phyloP scores from a whole-genome alignment of 164 flowering plant species.

The Cinnamomum micranthum region DNA sequence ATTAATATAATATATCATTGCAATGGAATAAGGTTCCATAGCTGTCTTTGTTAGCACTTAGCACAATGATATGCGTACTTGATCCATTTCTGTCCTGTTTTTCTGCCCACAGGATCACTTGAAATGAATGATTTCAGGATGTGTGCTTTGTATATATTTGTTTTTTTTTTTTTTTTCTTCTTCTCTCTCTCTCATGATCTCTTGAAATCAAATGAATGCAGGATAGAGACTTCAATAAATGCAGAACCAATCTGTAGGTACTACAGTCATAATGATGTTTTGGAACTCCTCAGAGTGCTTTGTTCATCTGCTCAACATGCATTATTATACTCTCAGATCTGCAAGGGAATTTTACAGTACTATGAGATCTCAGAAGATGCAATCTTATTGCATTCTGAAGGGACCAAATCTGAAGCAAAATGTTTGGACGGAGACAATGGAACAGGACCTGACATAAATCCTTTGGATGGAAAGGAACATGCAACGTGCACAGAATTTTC shows the following conservation, averaged over 20 bases:
- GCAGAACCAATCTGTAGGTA: constrained; percentile 43
- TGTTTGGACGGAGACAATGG: constrained; percentile 8
- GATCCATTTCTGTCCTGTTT: neutral
- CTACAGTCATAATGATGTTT: constrained; percentile 66
- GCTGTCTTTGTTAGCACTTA: too few species aligned
- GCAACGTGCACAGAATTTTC: constrained; percentile 8
- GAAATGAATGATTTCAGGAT: constrained; percentile 38
- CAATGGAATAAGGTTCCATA: too few species aligned
- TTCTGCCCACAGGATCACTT: neutral
- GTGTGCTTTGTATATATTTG: neutral
- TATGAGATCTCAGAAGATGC: constrained; percentile 53
- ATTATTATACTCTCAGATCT: constrained; percentile 48
- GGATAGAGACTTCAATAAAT: constrained; percentile 46
- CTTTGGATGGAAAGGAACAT: constrained; percentile 22
- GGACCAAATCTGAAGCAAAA: constrained; percentile 12
- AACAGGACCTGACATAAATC: constrained; percentile 11
- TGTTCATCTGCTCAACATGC: constrained; percentile 40
- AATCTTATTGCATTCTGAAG: constrained; percentile 17
- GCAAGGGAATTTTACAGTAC: constrained; percentile 56
- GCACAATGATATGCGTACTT: too few species aligned
- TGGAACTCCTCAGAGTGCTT: constrained; percentile 49
- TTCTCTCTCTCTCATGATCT: neutral
- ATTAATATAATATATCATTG: too few species aligned
- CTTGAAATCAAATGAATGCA: constrained; percentile 23
- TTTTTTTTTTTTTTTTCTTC: too few species aligned